These are phyloP conservation scores for Aspergillus fructus DNA, from an alignment of 2,329 filamentous ascomycete species.

Conservation along the genomic window DNA sequence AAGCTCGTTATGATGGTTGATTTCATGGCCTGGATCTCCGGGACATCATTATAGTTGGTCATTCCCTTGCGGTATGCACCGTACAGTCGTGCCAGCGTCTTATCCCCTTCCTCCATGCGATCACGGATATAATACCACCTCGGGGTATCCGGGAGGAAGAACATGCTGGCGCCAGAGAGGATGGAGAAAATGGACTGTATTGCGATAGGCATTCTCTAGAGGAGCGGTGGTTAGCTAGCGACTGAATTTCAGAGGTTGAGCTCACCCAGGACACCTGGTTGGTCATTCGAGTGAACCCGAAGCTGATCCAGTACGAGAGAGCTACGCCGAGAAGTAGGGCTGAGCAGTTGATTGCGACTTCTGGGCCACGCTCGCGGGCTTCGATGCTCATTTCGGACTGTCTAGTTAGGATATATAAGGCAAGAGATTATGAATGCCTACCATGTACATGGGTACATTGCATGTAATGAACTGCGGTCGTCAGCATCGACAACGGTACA, in stretches of 20 bases:
- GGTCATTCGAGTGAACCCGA: background rate
- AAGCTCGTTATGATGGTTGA: background rate
- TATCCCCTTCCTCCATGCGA: background rate
- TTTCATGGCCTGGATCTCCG: background rate
- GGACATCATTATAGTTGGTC: background rate
- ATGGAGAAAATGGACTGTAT: slow-evolving; percentile 32
- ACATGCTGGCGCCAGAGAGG: slow-evolving; percentile 24
- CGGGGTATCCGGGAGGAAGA: slow-evolving; percentile 30
- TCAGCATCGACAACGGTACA: background rate
- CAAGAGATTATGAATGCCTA: background rate
- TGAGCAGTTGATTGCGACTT: slow-evolving; percentile 16
- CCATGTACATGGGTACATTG: slow-evolving; percentile 32
- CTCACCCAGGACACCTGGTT: background rate
- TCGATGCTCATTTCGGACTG: slow-evolving; percentile 19
- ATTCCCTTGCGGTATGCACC: background rate
- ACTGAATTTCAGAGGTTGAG: background rate
- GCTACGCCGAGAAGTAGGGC: background rate
- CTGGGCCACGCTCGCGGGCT: slow-evolving; percentile 26
- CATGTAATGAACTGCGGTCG: slow-evolving; percentile 25
- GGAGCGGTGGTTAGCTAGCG: background rate
- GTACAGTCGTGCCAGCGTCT: slow-evolving; percentile 6
- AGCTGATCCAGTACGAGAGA: background rate
- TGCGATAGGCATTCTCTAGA: slow-evolving; percentile 17
- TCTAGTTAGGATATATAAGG: background rate
- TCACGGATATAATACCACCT: slow-evolving; percentile 31